Conservation (phyloP, 208 protist species). For the Vickermania spadyakhi region DNA sequence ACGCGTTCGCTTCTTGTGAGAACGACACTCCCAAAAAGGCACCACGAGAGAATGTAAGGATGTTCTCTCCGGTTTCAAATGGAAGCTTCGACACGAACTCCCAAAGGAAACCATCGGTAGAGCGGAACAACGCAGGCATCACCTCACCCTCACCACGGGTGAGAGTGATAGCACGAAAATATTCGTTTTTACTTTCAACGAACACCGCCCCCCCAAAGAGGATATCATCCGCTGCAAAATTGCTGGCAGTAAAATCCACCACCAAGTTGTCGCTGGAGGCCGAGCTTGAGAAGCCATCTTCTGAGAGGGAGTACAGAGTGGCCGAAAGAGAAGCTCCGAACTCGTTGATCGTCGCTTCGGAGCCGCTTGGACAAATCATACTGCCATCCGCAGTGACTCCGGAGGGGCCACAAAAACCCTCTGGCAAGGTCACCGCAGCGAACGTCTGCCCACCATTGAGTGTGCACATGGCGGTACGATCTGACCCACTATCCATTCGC, state of each 20-base stretch:
- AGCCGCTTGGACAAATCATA: no score
- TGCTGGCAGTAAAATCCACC: background rate
- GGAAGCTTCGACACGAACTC: background rate
- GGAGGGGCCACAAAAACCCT: background rate
- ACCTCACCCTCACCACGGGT: background rate
- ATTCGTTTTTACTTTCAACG: background rate
- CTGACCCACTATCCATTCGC: no score
- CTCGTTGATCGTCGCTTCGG: no score
- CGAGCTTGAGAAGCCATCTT: background rate
- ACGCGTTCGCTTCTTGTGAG: background rate
- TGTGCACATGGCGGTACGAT: no score
- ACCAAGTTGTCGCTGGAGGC: background rate
- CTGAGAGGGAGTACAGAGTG: background rate
- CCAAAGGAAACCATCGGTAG: background rate
- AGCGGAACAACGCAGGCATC: background rate
- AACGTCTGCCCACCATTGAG: no score
- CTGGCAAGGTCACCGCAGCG: no score
- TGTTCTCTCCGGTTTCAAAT: background rate
- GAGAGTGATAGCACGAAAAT: background rate
- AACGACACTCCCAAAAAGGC: background rate
- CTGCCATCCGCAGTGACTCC: background rate
- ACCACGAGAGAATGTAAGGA: background rate
- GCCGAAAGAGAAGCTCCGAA: no score
- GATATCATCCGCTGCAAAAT: background rate
- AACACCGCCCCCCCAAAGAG: background rate